Evolutionary conservation across 164 flowering plant genomes (phyloP), one percentile per base, ranked within the genome.

Genomic region (Annona cherimola): DNA sequence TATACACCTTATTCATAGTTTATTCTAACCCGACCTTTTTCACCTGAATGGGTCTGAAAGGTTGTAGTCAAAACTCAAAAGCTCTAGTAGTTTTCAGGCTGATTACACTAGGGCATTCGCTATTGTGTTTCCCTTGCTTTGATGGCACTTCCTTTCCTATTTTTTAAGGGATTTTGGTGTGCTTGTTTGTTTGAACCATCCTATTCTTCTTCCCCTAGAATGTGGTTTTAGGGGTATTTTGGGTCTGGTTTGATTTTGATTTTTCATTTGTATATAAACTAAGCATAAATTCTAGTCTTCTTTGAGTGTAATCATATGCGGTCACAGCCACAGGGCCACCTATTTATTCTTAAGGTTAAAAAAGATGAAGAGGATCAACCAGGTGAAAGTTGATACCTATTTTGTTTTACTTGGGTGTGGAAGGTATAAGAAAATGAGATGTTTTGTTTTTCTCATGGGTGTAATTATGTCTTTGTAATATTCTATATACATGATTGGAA

Each of bases 261-360:
- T 76, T 72, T 50, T 75, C 76, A 69, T 76, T 71, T 89, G 92
- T 88, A 86, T 86, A 89, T 84, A 81, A 66, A 75, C 76, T 75
- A 72, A 76, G 71, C 62, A 50, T 73, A 74, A 70, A 70, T 69
- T 45, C n/a, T 72, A 75, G 54, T 72, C 45, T 54, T 72, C 77
- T 65, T 75, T 77, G 88, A 81, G 89, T 86, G 89, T 88, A 82
- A 76, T 60, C 79, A 86, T 69, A 83, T 81, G 81, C 60, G 43
- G 62, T 66, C 57, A 83, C 82, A 87, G 78, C 61, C 83, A 85
- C 83, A 86, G 87, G 85, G 73, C 67, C 42, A 54, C 69, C 73
- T 41, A 4, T 70, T 60, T 66, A 59, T 41, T 66, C n/a, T 18
- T 6, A 41, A 62, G 67, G 61, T 74, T 70, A 63, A 66, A 63